Evolutionary conservation across 2,329 filamentous ascomycete species (phyloP), one percentile per base, ranked within the genome.

Genomic region (Aspergillus brasiliensis): DNA sequence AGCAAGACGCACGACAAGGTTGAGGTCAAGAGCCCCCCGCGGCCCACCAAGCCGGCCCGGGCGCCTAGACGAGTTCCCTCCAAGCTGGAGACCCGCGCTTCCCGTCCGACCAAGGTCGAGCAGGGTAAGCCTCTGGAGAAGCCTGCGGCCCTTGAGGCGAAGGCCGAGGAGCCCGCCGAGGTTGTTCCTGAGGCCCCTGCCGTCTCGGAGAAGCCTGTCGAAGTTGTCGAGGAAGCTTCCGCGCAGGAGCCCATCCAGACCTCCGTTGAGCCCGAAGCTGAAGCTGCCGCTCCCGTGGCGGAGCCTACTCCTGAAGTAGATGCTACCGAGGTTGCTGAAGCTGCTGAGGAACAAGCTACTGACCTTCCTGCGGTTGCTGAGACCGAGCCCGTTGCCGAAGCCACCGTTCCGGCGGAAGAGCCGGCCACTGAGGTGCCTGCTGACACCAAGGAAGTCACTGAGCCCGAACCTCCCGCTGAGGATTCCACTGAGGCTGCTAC

Each of bases 1-100:
- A 81, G 73, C 63, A 83, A 83, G 64, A 70, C 73, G 13, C 79
- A 82, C 52, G 81, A 82, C 15, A 81, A 80, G 63, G 58, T 77
- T 5, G 80, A 81, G 25, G 52, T 70, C 4, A 78, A 75, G 61
- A 76, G 73, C 51, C 76, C 77, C 37, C 75, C 78, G 5, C 73
- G 72, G 57, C 44, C 65, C 21, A 62, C 63, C 17, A 65, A 66
- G 34, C 51, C 67, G 15, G 58, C 70, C 46, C 62, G 64, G 21
- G 62, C 70, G 37, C 62, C 67, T 15, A 66, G 67, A 28, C 65
- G 65, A 44, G 69, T 67, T 8, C 62, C 63, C 38, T 68, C 65
- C 8, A 74, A 67, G 58, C 53, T 63, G 8, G 60, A 69, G 7
- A 67, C 68, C 8, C 68, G 65, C n/a, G 40, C 58, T 13, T 25